Evolutionary conservation across 176 grass and related monocot species (phyloP).

Genomic region (Ampelocalamus luodianensis): DNA sequence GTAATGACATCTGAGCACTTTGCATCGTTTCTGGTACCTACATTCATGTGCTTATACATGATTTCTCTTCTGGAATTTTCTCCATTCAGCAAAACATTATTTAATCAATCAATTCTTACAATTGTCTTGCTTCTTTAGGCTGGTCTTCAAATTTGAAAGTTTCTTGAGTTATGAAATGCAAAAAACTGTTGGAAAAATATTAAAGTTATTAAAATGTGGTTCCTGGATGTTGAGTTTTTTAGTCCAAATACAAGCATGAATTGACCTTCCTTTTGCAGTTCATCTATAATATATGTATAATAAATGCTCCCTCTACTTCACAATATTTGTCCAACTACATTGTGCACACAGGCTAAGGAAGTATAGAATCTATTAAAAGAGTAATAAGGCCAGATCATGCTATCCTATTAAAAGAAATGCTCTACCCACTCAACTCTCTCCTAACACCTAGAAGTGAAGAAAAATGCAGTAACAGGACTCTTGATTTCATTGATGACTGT

Average conservation of each 20-base stretch:
- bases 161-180: conserved; percentile 18
- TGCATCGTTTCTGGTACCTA: conserved; percentile 90
- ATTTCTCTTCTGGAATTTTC: conserved; percentile 39
- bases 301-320: conserved; percentile 21
- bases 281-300: conserved; percentile 5
- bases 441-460: not conserved
- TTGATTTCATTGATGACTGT: conserved; percentile 26
- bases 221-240: conserved; percentile 22
- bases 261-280: not conserved
- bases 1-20: conserved; percentile 99
- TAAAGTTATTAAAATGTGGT: not conserved
- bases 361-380: not conserved
- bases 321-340: conserved; percentile 22
- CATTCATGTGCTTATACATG: conserved; percentile 25
- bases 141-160: conserved; percentile 1
- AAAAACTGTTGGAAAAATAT: conserved; percentile 2
- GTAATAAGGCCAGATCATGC: not conserved
- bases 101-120: not conserved
- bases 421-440: not conserved
- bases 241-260: not conserved
- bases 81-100: conserved; percentile 29
- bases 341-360: not conserved
- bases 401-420: conserved; percentile 13
- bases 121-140: conserved; percentile 8
- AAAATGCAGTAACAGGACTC: not conserved